Percentiles rank a stretch among this genome's conserved stretches.
phyloP scores from a whole-genome alignment of 176 grass and related monocot genomes.

The Triticum monococcum region DNA sequence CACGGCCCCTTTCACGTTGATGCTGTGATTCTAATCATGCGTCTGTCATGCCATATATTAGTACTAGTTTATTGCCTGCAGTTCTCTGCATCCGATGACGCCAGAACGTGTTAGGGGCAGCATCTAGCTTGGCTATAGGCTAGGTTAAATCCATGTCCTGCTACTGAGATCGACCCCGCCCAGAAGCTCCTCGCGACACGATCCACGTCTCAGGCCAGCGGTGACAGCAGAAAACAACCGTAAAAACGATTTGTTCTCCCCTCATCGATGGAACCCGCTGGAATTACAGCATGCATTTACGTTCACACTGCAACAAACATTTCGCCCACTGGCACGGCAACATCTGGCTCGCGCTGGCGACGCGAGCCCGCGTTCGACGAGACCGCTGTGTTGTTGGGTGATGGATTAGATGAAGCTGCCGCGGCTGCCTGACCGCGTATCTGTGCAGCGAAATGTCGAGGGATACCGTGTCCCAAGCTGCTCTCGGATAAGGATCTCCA shows the following conservation, averaged over 20 bases:
- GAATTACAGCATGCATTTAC: background rate
- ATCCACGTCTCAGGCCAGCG: background rate
- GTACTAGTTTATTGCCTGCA: background rate
- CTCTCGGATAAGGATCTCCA: background rate
- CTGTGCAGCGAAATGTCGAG: background rate
- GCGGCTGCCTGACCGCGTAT: background rate
- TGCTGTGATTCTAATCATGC: background rate
- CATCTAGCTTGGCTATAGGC: background rate
- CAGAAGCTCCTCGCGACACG: slow-evolving; percentile 19
- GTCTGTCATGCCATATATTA: background rate
- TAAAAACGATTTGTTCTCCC: background rate
- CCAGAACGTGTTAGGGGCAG: background rate
- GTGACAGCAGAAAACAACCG: background rate
- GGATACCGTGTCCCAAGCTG: background rate
- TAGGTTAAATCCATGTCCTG: background rate
- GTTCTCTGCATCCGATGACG: background rate
- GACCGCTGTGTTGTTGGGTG: background rate
- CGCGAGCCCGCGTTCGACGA: background rate
- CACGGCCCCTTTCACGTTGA: background rate
- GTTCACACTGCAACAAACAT: background rate
- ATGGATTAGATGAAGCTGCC: background rate
- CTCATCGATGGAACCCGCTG: background rate
- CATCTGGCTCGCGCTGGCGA: slow-evolving; percentile 3
- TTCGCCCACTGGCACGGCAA: background rate
- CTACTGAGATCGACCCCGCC: background rate